phyloP scores from a whole-genome alignment of 2,329 filamentous ascomycete genomes.

The Aspergillus novoparasiticus region DNA sequence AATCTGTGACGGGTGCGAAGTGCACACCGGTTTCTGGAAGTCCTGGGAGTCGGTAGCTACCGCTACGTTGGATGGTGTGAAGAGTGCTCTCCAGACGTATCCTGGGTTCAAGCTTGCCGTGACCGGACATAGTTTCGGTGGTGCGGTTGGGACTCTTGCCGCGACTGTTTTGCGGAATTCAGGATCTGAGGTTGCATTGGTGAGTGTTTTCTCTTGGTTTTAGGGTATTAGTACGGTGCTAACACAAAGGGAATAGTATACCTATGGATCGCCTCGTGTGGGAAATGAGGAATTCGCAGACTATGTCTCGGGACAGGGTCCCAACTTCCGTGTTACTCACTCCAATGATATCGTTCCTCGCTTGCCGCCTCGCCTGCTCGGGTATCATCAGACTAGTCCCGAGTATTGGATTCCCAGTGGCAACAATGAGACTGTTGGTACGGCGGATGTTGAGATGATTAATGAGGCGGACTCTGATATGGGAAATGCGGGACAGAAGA shows the following conservation, averaged over 20 bases:
- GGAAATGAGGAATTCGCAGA: slow-evolving; percentile 42
- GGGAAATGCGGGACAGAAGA: slow-evolving; percentile 38
- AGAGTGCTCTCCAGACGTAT: slow-evolving; percentile 30
- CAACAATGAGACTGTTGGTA: slow-evolving; percentile 30
- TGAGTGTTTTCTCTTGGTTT: slow-evolving; percentile 29
- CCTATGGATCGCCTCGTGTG: slow-evolving; percentile 47
- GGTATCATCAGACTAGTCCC: slow-evolving; percentile 40
- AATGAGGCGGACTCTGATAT: slow-evolving; percentile 32
- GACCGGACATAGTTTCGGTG: slow-evolving; percentile 56
- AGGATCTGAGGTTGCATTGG: slow-evolving; percentile 46
- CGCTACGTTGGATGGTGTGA: slow-evolving; percentile 42
- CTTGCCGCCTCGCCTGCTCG: slow-evolving; percentile 35
- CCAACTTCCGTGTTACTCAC: slow-evolving; percentile 43
- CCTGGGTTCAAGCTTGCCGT: slow-evolving; percentile 48
- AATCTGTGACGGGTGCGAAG: slow-evolving; percentile 49
- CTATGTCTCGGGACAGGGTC: slow-evolving; percentile 41
- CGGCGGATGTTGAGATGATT: slow-evolving; percentile 35
- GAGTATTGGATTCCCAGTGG: slow-evolving; percentile 46
- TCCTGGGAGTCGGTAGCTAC: slow-evolving; percentile 46
- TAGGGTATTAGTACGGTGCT: slow-evolving; percentile 6
- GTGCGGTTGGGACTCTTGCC: slow-evolving; percentile 52
- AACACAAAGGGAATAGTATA: slow-evolving; percentile 34
- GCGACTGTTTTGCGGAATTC: slow-evolving; percentile 48
- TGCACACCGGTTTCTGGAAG: slow-evolving; percentile 51
- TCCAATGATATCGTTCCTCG: slow-evolving; percentile 42